These are phyloP conservation scores for Aureobasidium sp. DNA, from an alignment of 2,329 filamentous ascomycete genomes.

Conservation along the genomic window DNA sequence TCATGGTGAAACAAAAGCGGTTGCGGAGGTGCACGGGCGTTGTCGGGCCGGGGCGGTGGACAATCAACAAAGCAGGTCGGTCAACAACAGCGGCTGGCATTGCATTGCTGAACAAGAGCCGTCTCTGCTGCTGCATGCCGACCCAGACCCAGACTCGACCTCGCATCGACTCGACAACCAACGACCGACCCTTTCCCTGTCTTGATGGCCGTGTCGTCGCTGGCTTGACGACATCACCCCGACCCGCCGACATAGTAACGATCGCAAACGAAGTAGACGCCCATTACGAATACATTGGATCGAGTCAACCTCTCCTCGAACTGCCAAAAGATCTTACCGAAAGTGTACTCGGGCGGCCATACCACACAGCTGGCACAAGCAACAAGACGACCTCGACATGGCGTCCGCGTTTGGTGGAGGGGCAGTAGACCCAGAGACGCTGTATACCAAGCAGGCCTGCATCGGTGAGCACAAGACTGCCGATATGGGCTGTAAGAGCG, in stretches of 20 bases:
- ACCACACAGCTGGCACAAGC: not conserved
- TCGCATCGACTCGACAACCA: not conserved
- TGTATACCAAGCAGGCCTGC: conserved; percentile 72
- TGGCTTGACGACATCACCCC: conserved; percentile 6
- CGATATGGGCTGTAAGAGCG: not conserved
- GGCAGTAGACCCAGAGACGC: conserved; percentile 64
- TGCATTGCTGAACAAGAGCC: not conserved
- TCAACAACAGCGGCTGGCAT: conserved; percentile 7
- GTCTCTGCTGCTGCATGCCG: not conserved
- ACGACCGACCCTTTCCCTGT: not conserved
- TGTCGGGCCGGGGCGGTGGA: not conserved
- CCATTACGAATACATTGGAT: not conserved
- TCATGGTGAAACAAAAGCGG: not conserved
- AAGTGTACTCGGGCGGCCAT: not conserved
- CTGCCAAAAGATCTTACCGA: not conserved
- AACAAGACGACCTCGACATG: conserved; percentile 2
- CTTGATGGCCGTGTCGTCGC: conserved; percentile 3
- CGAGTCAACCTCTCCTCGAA: not conserved
- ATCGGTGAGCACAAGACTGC: conserved; percentile 26
- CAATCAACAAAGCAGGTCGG: conserved; percentile 3
- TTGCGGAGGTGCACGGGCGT: conserved; percentile 1
- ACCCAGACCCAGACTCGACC: not conserved
- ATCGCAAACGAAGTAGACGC: not conserved
- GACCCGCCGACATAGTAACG: not conserved
- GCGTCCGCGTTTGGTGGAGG: conserved; percentile 14